phyloP scores from a whole-genome alignment of 2,329 filamentous ascomycete genomes.

The Didymella exigua region DNA sequence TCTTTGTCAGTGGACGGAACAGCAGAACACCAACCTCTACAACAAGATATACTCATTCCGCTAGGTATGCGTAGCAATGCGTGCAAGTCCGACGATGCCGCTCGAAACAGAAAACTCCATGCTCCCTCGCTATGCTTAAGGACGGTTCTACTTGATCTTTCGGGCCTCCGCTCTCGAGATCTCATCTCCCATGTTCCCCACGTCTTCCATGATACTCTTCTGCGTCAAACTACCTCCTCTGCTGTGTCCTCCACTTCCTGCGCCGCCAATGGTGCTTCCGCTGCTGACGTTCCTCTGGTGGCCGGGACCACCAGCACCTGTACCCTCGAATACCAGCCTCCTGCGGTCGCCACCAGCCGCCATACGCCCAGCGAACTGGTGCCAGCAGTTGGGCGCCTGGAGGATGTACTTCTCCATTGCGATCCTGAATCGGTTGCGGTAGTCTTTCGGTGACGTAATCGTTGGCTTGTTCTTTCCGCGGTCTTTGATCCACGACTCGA shows the following conservation, averaged over 20 bases:
- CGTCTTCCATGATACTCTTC: neutral
- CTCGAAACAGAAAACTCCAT: neutral
- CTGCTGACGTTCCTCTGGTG: conserved; percentile 27
- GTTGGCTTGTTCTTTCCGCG: conserved; percentile 87
- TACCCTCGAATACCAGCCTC: conserved; percentile 21
- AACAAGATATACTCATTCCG: neutral
- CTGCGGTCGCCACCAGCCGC: conserved; percentile 27
- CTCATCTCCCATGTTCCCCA: conserved; percentile 9
- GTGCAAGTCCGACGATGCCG: neutral
- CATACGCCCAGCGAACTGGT: conserved; percentile 60
- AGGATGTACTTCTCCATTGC: conserved; percentile 92
- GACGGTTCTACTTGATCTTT: conserved; percentile 12
- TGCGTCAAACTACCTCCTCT: conserved; percentile 8
- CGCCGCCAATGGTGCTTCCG: conserved; percentile 15
- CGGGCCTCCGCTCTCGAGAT: conserved; percentile 6
- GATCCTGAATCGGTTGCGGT: conserved; percentile 93
- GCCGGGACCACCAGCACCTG: conserved; percentile 7
- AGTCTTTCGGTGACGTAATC: conserved; percentile 96
- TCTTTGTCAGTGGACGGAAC: neutral
- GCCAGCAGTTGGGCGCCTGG: conserved; percentile 77
- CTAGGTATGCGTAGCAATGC: neutral
- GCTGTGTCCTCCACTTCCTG: conserved; percentile 10
- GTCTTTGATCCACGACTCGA: conserved; percentile 99
- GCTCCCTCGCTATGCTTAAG: conserved; percentile 12
- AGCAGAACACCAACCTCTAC: neutral